Percentiles rank a stretch among this genome's conserved stretches.
Evolutionary conservation across 352 stramenopile species (phyloP).

Genomic region (Phytophthora pluvialis): DNA sequence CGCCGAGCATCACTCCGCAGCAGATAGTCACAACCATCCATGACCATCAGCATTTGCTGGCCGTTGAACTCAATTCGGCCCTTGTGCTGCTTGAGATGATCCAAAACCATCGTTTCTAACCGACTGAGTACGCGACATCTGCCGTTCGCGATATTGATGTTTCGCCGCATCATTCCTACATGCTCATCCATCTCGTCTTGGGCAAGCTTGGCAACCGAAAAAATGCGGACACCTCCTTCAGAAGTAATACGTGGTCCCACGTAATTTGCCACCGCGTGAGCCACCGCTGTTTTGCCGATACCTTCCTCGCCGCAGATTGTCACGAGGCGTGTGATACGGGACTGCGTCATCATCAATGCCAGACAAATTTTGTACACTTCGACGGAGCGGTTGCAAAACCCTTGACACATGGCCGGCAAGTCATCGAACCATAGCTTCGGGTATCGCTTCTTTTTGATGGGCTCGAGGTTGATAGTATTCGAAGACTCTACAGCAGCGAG

Average conservation of each 20-base stretch:
- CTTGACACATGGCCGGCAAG: slow-evolving; percentile 76
- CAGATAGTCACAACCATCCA: slow-evolving; percentile 79
- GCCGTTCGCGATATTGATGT: slow-evolving; percentile 47
- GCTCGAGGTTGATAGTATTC: slow-evolving; percentile 50
- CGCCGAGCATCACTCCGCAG: slow-evolving; percentile 53
- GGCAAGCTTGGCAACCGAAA: slow-evolving; percentile 65
- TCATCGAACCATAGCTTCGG: slow-evolving; percentile 84
- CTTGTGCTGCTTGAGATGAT: slow-evolving; percentile 63
- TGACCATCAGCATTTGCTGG: slow-evolving; percentile 66
- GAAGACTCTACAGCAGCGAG: slow-evolving; percentile 56
- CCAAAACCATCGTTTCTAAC: slow-evolving; percentile 55
- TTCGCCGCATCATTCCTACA: slow-evolving; percentile 51
- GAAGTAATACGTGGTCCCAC: slow-evolving; percentile 79
- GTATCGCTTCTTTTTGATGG: slow-evolving; percentile 64
- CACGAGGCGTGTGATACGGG: slow-evolving; percentile 74
- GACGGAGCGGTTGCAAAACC: slow-evolving; percentile 78
- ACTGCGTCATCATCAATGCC: slow-evolving; percentile 80
- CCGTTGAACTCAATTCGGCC: slow-evolving; percentile 54
- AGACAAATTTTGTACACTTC: slow-evolving; percentile 88
- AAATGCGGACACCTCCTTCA: slow-evolving; percentile 71
- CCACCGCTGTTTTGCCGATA: slow-evolving; percentile 79
- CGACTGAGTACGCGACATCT: slow-evolving; percentile 56
- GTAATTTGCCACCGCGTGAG: slow-evolving; percentile 79
- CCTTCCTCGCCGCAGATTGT: slow-evolving; percentile 79
- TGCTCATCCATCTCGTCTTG: slow-evolving; percentile 68